Evolutionary conservation across 345 rosid species (phyloP).

Genomic region (Populus pruinosa): DNA sequence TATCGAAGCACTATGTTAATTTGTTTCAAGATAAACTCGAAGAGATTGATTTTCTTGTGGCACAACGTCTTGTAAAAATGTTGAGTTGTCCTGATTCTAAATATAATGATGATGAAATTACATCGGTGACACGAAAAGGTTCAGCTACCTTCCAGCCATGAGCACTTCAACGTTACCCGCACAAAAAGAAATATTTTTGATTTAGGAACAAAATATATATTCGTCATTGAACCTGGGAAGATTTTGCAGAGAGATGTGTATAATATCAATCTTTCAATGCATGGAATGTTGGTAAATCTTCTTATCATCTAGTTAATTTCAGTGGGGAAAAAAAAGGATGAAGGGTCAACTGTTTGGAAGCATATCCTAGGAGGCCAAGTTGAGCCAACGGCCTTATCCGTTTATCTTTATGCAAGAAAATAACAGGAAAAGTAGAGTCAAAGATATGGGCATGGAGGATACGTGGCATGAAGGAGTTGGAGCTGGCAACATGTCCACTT

Average conservation of each 20-base stretch:
- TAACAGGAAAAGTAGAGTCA: constrained; percentile 8
- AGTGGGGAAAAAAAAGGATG: background rate
- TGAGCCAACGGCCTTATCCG: constrained; percentile 33
- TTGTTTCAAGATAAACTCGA: background rate
- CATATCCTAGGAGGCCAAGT: constrained; percentile 20
- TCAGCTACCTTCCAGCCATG: background rate
- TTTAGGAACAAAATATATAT: background rate
- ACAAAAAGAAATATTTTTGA: background rate
- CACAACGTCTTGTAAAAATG: background rate
- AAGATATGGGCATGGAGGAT: constrained; percentile 13
- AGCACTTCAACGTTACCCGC: background rate
- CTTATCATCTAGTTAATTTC: constrained; percentile 11
- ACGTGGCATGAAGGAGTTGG: constrained; percentile 29
- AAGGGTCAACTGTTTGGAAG: constrained; percentile 19
- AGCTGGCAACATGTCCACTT: constrained; percentile 22
- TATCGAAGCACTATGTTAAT: background rate
- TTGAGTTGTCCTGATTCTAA: background rate
- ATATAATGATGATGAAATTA: background rate
- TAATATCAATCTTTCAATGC: background rate
- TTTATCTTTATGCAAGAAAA: constrained; percentile 16
- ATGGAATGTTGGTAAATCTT: constrained; percentile 15
- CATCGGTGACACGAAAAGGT: background rate
- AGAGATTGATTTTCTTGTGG: background rate
- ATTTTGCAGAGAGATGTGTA: background rate
- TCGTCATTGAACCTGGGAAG: background rate